Conservation (phyloP, 495 filamentous ascomycete genomes). For the Aspergillus heteromorphus region DNA sequence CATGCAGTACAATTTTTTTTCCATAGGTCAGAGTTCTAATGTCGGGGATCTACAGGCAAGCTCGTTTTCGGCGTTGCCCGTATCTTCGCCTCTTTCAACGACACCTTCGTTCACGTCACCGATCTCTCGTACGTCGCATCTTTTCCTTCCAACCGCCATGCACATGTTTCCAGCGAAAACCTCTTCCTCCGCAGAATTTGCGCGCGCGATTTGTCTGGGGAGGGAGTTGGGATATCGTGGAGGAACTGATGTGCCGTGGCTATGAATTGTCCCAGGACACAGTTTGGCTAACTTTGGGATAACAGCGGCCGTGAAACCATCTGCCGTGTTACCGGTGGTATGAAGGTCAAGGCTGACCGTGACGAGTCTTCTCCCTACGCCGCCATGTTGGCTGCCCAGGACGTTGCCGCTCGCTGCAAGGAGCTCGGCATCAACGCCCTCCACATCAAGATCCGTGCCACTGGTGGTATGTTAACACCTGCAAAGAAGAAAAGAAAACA, state of each 20-base stretch:
- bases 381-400: slow-evolving; percentile 98
- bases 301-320: slow-evolving; percentile 99
- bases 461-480: slow-evolving; percentile 63
- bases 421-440: slow-evolving; percentile 98
- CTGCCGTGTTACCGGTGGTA: slow-evolving; percentile 96
- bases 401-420: slow-evolving; percentile 94
- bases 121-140: slow-evolving; percentile 79
- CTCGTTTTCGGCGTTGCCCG: slow-evolving; percentile 98
- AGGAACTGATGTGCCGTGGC: not conserved
- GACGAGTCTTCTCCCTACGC: slow-evolving; percentile 99
- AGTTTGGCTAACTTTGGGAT: slow-evolving; percentile 59
- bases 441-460: slow-evolving; percentile 99
- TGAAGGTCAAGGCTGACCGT: slow-evolving; percentile 99
- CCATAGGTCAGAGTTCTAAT: slow-evolving; percentile 13
- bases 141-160: slow-evolving; percentile 1
- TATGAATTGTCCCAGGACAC: slow-evolving; percentile 1
- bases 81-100: slow-evolving; percentile 99
- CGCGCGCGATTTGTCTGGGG: not conserved
- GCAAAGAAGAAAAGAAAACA: not conserved
- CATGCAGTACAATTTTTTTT: not conserved
- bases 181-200: not conserved
- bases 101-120: slow-evolving; percentile 98
- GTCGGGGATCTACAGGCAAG: slow-evolving; percentile 52
- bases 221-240: not conserved
- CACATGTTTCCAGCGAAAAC: not conserved